These are phyloP conservation scores for Aspergillus leporis DNA, from an alignment of 495 filamentous ascomycete species.

Conservation along the genomic window DNA sequence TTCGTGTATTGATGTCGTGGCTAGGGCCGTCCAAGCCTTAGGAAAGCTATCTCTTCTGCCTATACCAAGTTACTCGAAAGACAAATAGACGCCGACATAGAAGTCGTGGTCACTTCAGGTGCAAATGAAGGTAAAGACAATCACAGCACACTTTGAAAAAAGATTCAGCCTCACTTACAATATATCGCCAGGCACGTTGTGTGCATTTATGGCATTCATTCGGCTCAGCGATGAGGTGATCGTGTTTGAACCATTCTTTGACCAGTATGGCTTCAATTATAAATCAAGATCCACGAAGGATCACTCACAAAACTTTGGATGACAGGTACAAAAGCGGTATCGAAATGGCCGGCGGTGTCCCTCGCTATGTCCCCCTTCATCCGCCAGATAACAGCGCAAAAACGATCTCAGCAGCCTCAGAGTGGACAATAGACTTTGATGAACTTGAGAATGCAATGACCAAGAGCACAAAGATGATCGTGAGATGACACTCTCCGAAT, in stretches of 20 bases:
- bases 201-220: constrained; percentile 96
- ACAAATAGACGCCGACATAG: constrained; percentile 79
- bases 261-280: constrained; percentile 80
- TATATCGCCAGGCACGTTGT: constrained; percentile 73
- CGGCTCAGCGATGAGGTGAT: constrained; percentile 95
- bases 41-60: constrained; percentile 85
- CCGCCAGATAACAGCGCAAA: constrained; percentile 82
- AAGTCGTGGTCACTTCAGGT: constrained; percentile 92
- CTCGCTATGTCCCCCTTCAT: constrained; percentile 90
- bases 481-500: constrained; percentile 46
- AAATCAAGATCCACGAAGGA: no score
- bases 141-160: neutral
- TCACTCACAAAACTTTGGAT: constrained; percentile 5
- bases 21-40: constrained; percentile 80
- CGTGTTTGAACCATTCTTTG: constrained; percentile 97
- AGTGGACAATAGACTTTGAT: constrained; percentile 85
- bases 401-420: constrained; percentile 76
- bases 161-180: constrained; percentile 8
- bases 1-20: constrained; percentile 15
- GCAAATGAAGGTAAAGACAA: constrained; percentile 76
- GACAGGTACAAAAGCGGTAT: constrained; percentile 87
- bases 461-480: constrained; percentile 89
- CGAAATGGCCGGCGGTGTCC: constrained; percentile 91
- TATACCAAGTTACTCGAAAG: constrained; percentile 85
- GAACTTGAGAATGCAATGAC: constrained; percentile 83